Conservation (phyloP, 2,329 filamentous ascomycete genomes). For the Fusarium incarnatum region DNA sequence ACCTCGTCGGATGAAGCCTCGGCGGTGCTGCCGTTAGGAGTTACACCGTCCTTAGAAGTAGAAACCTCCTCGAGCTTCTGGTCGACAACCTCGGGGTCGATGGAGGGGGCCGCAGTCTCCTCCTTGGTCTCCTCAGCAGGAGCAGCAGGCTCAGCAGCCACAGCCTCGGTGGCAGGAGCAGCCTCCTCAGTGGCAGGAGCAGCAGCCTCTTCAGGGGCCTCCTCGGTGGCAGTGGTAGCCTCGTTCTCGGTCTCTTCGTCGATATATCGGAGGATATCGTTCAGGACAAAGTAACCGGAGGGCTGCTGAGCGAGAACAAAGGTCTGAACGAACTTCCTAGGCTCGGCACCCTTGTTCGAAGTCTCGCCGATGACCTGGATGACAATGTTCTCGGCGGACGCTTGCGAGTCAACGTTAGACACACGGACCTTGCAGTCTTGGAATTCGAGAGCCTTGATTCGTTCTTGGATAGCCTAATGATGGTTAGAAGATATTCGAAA, state of each 20-base stretch:
- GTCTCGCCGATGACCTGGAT: slow-evolving; percentile 99
- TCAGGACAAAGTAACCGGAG: slow-evolving; percentile 97
- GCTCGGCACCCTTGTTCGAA: slow-evolving; percentile 90
- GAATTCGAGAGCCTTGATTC: slow-evolving; percentile 92
- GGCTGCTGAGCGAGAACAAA: slow-evolving; percentile 97
- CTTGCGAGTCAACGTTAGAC: slow-evolving; percentile 96
- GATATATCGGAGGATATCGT: slow-evolving; percentile 97
- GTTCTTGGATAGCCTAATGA: slow-evolving; percentile 87
- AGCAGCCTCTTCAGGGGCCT: slow-evolving; percentile 51
- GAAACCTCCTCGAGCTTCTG: slow-evolving; percentile 78
- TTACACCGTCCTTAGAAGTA: slow-evolving; percentile 51
- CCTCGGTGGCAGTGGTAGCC: slow-evolving; percentile 53
- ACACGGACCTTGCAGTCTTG: slow-evolving; percentile 98
- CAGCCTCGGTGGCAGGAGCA: slow-evolving; percentile 50
- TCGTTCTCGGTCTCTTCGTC: slow-evolving; percentile 85
- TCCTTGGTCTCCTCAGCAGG: slow-evolving; percentile 49
- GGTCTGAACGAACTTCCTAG: slow-evolving; percentile 97
- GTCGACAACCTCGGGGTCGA: slow-evolving; percentile 70
- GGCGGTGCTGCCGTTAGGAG: slow-evolving; percentile 49
- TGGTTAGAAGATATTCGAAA: slow-evolving; percentile 20
- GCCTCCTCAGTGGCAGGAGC: slow-evolving; percentile 46
- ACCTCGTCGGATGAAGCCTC: slow-evolving; percentile 53
- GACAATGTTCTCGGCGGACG: slow-evolving; percentile 91
- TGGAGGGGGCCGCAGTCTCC: slow-evolving; percentile 41
- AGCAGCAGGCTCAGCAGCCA: slow-evolving; percentile 51